phyloP scores from a whole-genome alignment of 441 rosid genomes.

The Lepidium campestre region DNA sequence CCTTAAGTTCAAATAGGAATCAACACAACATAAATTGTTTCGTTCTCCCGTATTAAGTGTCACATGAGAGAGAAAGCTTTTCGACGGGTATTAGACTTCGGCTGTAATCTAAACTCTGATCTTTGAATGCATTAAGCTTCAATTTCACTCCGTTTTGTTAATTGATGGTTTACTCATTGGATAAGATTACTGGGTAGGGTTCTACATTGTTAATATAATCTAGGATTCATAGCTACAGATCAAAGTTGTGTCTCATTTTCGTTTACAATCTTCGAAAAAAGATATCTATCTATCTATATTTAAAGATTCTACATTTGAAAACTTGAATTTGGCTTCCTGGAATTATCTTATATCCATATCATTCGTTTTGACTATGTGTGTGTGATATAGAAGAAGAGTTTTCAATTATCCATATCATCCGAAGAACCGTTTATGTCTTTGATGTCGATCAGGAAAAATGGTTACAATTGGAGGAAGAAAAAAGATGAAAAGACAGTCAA shows the following conservation, averaged over 20 bases:
- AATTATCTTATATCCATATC: background rate
- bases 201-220: background rate
- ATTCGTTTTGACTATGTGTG: background rate
- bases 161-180: background rate
- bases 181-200: background rate
- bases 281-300: background rate
- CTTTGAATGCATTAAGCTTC: background rate
- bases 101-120: background rate
- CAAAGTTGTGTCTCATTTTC: background rate
- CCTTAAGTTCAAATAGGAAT: too few relatives aligned
- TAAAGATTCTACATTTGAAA: background rate
- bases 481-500: slow-evolving; percentile 91
- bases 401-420: slow-evolving; percentile 58
- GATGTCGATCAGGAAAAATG: slow-evolving; percentile 96
- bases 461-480: slow-evolving; percentile 98
- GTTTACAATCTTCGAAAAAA: too few relatives aligned
- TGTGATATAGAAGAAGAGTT: slow-evolving; percentile 49
- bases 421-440: slow-evolving; percentile 85
- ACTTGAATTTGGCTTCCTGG: background rate
- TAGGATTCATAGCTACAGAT: background rate
- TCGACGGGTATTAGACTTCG: slow-evolving; percentile 39
- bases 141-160: background rate
- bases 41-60: too few relatives aligned
- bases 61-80: too few relatives aligned
- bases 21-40: too few relatives aligned